phyloP scores from a whole-genome alignment of 352 stramenopile genomes.

The Globisporangium nagaii region DNA sequence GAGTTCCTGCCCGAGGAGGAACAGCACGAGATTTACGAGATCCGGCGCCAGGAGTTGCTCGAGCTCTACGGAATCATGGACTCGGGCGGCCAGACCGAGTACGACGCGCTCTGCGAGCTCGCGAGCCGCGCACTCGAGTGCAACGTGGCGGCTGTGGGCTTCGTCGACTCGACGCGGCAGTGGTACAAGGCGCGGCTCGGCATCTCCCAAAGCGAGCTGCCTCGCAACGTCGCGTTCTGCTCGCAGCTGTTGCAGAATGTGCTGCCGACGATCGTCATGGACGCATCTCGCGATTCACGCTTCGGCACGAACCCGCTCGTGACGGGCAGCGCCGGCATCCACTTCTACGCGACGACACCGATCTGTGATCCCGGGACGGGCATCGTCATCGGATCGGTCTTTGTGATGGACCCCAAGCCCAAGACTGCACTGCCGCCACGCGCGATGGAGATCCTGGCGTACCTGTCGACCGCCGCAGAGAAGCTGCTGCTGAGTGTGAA shows the following conservation, averaged over 20 bases:
- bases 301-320: constrained; percentile 88
- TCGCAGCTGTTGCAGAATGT: constrained; percentile 38
- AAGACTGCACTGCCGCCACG: constrained; percentile 43
- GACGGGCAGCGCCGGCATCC: constrained; percentile 81
- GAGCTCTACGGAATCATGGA: constrained; percentile 36
- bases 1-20: constrained; percentile 42
- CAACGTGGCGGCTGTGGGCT: constrained; percentile 57
- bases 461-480: constrained; percentile 48
- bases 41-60: constrained; percentile 35
- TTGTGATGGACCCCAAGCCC: constrained; percentile 66
- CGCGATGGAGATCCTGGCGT: constrained; percentile 62
- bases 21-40: constrained; percentile 45
- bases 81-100: constrained; percentile 43
- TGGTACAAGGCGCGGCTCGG: constrained; percentile 76
- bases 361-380: constrained; percentile 53
- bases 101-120: constrained; percentile 69
- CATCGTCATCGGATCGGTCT: constrained; percentile 73
- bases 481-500: constrained; percentile 27
- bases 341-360: constrained; percentile 89
- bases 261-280: constrained; percentile 68
- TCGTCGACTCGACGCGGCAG: constrained; percentile 53
- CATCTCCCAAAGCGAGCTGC: constrained; percentile 54
- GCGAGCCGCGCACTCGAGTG: constrained; percentile 54
- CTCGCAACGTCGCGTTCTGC: constrained; percentile 63
- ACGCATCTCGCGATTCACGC: constrained; percentile 75